A percentile compares a stretch with the other conserved stretches of the same genome.
phyloP scores from a whole-genome alignment of 768 basidiomycete species.

The Mycena kentingensis region DNA sequence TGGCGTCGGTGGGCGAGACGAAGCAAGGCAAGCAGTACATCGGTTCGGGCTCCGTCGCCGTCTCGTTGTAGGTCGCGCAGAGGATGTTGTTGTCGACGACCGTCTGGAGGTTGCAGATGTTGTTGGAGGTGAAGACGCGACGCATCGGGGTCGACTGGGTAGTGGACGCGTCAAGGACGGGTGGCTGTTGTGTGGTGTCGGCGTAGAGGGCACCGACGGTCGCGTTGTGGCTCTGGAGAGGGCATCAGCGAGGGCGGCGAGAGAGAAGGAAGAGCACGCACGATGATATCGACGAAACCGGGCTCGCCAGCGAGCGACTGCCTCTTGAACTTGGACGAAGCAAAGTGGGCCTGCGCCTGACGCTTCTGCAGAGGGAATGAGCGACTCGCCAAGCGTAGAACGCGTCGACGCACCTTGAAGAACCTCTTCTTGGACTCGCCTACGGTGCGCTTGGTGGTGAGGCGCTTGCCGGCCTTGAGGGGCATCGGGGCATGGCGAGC shows the following conservation, averaged over 20 bases:
- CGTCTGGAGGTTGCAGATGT: background rate
- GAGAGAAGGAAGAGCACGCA: background rate
- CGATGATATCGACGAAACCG: background rate
- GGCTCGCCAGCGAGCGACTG: background rate
- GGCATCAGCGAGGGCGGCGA: background rate
- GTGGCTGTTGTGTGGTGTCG: background rate
- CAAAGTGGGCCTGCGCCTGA: background rate
- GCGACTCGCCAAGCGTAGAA: background rate
- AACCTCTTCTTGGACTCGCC: background rate
- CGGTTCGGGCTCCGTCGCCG: background rate
- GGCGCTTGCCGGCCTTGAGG: too few relatives aligned
- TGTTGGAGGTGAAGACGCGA: background rate
- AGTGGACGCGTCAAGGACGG: background rate
- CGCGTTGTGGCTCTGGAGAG: background rate
- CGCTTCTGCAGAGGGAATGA: background rate
- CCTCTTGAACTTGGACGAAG: background rate
- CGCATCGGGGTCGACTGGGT: background rate
- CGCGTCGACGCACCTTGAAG: background rate
- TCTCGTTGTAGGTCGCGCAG: background rate
- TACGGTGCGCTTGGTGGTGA: background rate
- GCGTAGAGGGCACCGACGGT: background rate
- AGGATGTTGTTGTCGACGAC: background rate
- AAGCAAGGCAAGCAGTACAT: too few relatives aligned
- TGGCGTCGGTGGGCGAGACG: too few relatives aligned
- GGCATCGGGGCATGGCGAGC: too few relatives aligned